A percentile compares a stretch with the other conserved stretches of the same genome.
These are phyloP conservation scores for Berberis vulgaris DNA, from an alignment of 164 flowering plant species.

Conservation along the genomic window DNA sequence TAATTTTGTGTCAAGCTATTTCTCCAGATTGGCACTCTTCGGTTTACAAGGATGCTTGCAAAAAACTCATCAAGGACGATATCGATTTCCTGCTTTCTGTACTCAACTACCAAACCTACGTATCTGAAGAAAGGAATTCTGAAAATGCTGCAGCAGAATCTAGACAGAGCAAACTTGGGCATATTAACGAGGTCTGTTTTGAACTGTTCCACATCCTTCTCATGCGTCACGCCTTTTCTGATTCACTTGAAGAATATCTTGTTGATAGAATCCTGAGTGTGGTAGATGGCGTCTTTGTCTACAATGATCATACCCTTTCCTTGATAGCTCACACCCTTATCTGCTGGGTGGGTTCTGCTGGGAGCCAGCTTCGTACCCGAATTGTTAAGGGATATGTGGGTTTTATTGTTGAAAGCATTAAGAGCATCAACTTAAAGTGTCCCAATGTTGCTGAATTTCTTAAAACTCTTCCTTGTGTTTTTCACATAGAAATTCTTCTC, in stretches of 20 bases:
- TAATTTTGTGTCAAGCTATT: constrained; percentile 28
- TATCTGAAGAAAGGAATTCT: constrained; percentile 37
- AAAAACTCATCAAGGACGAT: constrained; percentile 34
- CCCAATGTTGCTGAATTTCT: constrained; percentile 46
- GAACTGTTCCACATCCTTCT: constrained; percentile 61
- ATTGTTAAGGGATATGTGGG: constrained; percentile 41
- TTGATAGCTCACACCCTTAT: constrained; percentile 62
- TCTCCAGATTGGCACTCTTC: constrained; percentile 55
- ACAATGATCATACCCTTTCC: constrained; percentile 58
- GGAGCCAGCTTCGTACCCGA: constrained; percentile 49
- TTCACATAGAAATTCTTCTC: constrained; percentile 80
- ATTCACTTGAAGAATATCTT: constrained; percentile 65
- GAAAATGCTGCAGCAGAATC: constrained; percentile 25
- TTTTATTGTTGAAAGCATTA: constrained; percentile 56
- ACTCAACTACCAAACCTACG: constrained; percentile 36
- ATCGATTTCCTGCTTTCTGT: constrained; percentile 43
- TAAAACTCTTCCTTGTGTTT: constrained; percentile 51
- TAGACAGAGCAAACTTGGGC: constrained; percentile 37
- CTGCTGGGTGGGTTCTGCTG: constrained; percentile 42
- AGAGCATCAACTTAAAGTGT: constrained; percentile 25
- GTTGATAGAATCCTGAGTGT: constrained; percentile 49
- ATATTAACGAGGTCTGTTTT: constrained; percentile 58
- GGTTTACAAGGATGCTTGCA: constrained; percentile 58
- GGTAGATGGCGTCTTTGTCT: constrained; percentile 54
- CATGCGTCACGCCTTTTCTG: constrained; percentile 35